Conservation (phyloP, 177 flowering plant species). For the Vitis hybrid region DNA sequence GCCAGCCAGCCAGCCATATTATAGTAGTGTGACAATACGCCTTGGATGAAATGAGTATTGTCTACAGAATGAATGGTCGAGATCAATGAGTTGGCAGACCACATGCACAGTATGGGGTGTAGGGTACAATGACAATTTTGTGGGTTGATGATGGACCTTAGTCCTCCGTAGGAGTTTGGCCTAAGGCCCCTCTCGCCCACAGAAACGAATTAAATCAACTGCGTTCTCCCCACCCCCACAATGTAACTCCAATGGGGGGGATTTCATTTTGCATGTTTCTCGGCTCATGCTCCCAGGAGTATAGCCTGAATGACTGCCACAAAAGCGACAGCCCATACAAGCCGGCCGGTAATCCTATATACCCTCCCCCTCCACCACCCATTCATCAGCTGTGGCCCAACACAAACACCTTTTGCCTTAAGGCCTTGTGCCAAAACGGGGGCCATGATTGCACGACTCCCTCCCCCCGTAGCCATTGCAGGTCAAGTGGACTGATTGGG, state of each 20-base stretch:
- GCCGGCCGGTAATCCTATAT: background rate
- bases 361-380: background rate
- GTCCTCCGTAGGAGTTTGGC: background rate
- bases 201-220: too few relatives aligned
- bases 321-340: background rate
- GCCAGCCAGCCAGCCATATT: background rate
- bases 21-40: too few relatives aligned
- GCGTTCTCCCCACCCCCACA: background rate
- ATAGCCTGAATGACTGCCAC: background rate
- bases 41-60: background rate
- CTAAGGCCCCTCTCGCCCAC: background rate
- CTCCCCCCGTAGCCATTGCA: too few relatives aligned
- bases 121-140: slow-evolving; percentile 3
- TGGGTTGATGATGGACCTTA: background rate
- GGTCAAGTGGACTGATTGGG: too few relatives aligned
- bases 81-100: slow-evolving; percentile 28
- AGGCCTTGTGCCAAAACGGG: too few relatives aligned
- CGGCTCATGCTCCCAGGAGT: background rate
- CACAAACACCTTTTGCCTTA: background rate
- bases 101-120: slow-evolving; percentile 20
- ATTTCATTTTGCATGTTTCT: slow-evolving; percentile 2
- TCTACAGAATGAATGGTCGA: slow-evolving; percentile 18
- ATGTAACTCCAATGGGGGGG: background rate
- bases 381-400: background rate
- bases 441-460: too few relatives aligned